These are phyloP conservation scores for Kandelia obovata DNA, from an alignment of 345 rosid species.

Conservation along the genomic window DNA sequence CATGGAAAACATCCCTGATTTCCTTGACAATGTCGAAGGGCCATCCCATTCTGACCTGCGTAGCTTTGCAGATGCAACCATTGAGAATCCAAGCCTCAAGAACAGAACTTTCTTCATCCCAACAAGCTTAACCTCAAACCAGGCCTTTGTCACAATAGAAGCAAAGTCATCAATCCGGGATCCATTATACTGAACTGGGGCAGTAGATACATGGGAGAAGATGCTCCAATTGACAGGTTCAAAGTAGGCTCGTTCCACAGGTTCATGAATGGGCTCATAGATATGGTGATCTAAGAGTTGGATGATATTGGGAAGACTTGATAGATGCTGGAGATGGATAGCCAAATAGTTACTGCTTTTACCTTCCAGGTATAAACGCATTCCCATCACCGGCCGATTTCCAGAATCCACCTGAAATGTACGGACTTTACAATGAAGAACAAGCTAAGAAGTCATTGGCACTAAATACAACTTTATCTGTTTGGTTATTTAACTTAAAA, in stretches of 20 bases:
- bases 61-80: conserved; percentile 52
- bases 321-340: conserved; percentile 88
- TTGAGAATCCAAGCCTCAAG: conserved; percentile 84
- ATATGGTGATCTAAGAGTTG: conserved; percentile 57
- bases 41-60: conserved; percentile 89
- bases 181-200: conserved; percentile 66
- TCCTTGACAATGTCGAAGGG: conserved; percentile 56
- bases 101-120: conserved; percentile 87
- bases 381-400: conserved; percentile 79
- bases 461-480: neutral
- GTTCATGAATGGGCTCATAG: conserved; percentile 46
- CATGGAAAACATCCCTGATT: conserved; percentile 73
- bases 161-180: conserved; percentile 61
- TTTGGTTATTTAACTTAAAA: neutral
- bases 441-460: conserved; percentile 6
- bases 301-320: conserved; percentile 53
- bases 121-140: conserved; percentile 81
- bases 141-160: conserved; percentile 79
- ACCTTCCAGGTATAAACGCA: conserved; percentile 87
- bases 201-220: conserved; percentile 88
- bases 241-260: conserved; percentile 53
- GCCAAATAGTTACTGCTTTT: conserved; percentile 86
- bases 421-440: conserved; percentile 5
- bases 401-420: conserved; percentile 65
- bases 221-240: conserved; percentile 93